Percentiles rank a stretch among this genome's conserved stretches.
phyloP scores from a whole-genome alignment of 2,329 filamentous ascomycete genomes.

The Pseudocercospora cruenta region DNA sequence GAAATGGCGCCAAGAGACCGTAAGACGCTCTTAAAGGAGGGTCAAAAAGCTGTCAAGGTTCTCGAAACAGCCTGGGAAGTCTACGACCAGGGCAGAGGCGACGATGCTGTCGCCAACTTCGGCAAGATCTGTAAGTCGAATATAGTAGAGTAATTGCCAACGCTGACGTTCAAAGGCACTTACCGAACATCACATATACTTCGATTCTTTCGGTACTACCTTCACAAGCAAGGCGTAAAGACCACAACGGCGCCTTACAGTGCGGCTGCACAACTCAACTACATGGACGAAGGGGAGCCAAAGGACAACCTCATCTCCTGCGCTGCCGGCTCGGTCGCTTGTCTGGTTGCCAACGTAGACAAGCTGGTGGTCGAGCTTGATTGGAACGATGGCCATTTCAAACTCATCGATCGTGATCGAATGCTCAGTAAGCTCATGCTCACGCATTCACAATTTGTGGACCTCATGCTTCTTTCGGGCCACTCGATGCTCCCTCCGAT shows the following conservation, averaged over 20 bases:
- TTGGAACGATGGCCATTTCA: conserved; percentile 67
- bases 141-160: neutral
- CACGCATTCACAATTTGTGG: conserved; percentile 74
- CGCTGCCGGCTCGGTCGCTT: conserved; percentile 81
- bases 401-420: conserved; percentile 59
- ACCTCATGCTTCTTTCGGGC: conserved; percentile 60
- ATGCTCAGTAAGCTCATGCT: conserved; percentile 69
- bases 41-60: conserved; percentile 30
- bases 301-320: conserved; percentile 60
- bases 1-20: conserved; percentile 47
- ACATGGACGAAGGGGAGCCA: conserved; percentile 73
- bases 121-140: conserved; percentile 71
- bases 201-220: conserved; percentile 73
- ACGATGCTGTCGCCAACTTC: conserved; percentile 83
- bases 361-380: conserved; percentile 72
- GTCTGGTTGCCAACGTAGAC: conserved; percentile 82
- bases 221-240: conserved; percentile 69
- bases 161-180: conserved; percentile 59
- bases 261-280: conserved; percentile 80
- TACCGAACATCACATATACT: conserved; percentile 73
- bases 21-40: conserved; percentile 31
- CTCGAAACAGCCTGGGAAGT: conserved; percentile 74
- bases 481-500: conserved; percentile 69
- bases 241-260: conserved; percentile 87
- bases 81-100: conserved; percentile 79